Evolutionary conservation across 371 early-diverging fungal genomes (phyloP).

Genomic region (Apophysomyces ossiformis): DNA sequence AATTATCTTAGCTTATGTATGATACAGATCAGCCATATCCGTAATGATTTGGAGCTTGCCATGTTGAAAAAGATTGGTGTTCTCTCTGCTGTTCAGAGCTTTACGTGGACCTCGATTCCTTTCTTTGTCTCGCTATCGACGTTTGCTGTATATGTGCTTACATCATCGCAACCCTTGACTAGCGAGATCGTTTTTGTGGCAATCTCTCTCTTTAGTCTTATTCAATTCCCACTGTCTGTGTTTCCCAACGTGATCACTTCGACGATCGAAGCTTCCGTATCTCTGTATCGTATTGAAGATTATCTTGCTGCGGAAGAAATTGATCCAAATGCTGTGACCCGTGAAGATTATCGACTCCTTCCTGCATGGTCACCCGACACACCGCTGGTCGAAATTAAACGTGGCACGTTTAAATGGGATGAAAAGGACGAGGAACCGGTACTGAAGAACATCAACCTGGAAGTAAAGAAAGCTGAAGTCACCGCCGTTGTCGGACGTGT

Average conservation of each 20-base stretch:
- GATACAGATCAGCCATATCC: constrained; percentile 64
- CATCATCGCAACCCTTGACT: constrained; percentile 66
- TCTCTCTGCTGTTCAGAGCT: constrained; percentile 64
- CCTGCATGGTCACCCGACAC: constrained; percentile 36
- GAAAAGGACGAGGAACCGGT: constrained; percentile 46
- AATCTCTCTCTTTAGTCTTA: constrained; percentile 89
- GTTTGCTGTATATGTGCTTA: constrained; percentile 79
- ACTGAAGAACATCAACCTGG: constrained; percentile 70
- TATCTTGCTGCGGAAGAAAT: constrained; percentile 82
- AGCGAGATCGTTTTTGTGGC: constrained; percentile 86
- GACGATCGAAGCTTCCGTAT: constrained; percentile 85
- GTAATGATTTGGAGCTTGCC: constrained; percentile 77
- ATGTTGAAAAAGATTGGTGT: constrained; percentile 79
- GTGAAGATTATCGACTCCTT: constrained; percentile 39
- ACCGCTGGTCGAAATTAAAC: constrained; percentile 42
- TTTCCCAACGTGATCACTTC: constrained; percentile 67
- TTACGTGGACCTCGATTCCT: constrained; percentile 81
- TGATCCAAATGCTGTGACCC: constrained; percentile 66
- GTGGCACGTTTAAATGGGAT: constrained; percentile 40
- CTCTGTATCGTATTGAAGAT: constrained; percentile 77
- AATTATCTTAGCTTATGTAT: neutral
- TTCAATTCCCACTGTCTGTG: constrained; percentile 89
- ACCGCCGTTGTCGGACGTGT: constrained; percentile 88
- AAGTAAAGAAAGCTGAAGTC: constrained; percentile 65
- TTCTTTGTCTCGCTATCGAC: constrained; percentile 87